Evolutionary conservation across 139 green algal species (phyloP), one percentile per base, ranked within the genome.

Genomic region (Mychonastes homosphaera): DNA sequence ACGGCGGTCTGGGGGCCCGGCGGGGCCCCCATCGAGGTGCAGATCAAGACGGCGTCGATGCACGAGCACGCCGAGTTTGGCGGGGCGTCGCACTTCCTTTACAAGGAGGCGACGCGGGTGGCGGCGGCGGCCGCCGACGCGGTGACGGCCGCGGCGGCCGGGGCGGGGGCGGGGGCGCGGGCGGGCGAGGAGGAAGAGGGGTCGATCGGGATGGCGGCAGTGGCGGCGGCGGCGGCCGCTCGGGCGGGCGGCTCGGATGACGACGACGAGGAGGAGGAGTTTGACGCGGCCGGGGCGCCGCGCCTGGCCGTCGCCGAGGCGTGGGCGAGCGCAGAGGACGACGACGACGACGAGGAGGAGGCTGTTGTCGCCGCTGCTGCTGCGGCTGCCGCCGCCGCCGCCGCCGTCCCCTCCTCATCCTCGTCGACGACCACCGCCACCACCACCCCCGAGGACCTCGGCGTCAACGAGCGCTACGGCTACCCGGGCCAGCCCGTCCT

Each of bases 41-140:
- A 86, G 65, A 83, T 83, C 53, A 78, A 80, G 56, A 79, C 73
- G 15, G 40, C 38, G 23, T 69, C 65, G 8, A 89, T 89, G 82
- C 81, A 91, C 50, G 50, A 71, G 29, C 53, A 79, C 18, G 82
- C 82, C n/a, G 84, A 94, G 71, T 94, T 90, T 53, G 86, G 86
- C 27, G 64, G 64, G 6, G 86, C 87, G 3, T 82, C 86, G 2
- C 87, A 95, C 73, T 95, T 83, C 81, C 70, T 74, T 2, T 95
- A 94, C 74, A 95, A 95, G 63, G 86, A 89, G 50, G 58, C 58
- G 18, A 62, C 38, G 62, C 65, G 54, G 53, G 12, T 44, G 24
- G 21, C 45, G 12, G 45, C 38, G 3, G 53, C 40, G 3, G 33
- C 18, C 21, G 51, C 33, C 32, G 30, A 6, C 41, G 43, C 24